phyloP scores from a whole-genome alignment of 108 stramenopile genomes.

The Cylindrotheca fusiformis region DNA sequence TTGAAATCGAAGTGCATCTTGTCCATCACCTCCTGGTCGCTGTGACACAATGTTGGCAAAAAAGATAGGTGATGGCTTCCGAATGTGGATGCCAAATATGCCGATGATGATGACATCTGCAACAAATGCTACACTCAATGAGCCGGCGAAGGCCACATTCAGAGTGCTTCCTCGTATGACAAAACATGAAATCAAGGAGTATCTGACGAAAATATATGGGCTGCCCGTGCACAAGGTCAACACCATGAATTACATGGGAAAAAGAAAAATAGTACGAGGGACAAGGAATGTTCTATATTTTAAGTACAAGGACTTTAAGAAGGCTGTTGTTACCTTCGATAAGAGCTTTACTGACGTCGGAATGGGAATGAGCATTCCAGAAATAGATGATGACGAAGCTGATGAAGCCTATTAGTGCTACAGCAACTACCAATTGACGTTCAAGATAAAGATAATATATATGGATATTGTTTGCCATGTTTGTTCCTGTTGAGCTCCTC shows the following conservation, averaged over 20 bases:
- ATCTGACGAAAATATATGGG: conserved; percentile 90
- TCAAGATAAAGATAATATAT: too few species aligned
- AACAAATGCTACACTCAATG: conserved; percentile 51
- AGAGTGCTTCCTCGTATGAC: conserved; percentile 89
- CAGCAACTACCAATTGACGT: too few species aligned
- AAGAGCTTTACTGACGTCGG: conserved; percentile 65
- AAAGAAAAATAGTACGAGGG: conserved; percentile 71
- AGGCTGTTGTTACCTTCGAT: conserved; percentile 87
- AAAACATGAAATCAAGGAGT: conserved; percentile 94
- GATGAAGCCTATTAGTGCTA: not conserved
- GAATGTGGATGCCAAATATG: conserved; percentile 89
- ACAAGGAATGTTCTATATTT: conserved; percentile 52
- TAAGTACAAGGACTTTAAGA: conserved; percentile 81
- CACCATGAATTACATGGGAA: conserved; percentile 82
- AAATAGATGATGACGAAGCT: conserved; percentile 43
- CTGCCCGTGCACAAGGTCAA: conserved; percentile 85
- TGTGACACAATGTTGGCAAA: conserved; percentile 26
- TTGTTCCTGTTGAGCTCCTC: too few species aligned
- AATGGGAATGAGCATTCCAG: conserved; percentile 47
- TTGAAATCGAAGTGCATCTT: too few species aligned
- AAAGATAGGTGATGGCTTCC: conserved; percentile 37
- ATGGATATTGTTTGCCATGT: too few species aligned
- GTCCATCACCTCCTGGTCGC: too few species aligned
- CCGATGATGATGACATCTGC: conserved; percentile 77
- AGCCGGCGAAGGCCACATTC: conserved; percentile 76